Base-by-base conservation (phyloP, 1,284 basidiomycete genomes). In the Ustilago shanxiensis region DNA sequence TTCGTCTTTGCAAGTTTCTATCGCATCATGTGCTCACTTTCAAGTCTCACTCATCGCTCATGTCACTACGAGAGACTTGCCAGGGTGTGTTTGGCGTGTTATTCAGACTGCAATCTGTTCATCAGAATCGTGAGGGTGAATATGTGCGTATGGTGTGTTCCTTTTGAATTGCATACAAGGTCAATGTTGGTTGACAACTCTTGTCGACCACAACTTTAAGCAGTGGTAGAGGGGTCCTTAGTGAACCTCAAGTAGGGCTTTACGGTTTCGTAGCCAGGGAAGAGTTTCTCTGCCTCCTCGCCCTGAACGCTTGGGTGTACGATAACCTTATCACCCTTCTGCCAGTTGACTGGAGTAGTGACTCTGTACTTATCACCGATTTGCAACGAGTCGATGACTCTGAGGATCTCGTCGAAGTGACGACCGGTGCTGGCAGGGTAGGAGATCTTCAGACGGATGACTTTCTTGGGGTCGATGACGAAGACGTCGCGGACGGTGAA, bases 261-360 rank as follows among this genome's bases (percentile, higher is more conserved):
- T 77, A 88, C 88, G 41, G 84, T 86, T 70, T 88, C 87, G 73
- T 87, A 84, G 64, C 87, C 88, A 52, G 93, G 92, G 92, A 95
- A 96, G 72, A 94, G 88, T 37, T 89, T 91, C 88, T 94, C 92
- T 33, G 95, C 95, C 87, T 98, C 92, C 49, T 95, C 94, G 83
- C 92, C 92, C 62, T 87, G 88, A 56, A 98, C 94, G 9, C 89
- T 87, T n/a, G 94, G 93, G 87, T 98, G 95, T 47, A 99, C 92
- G 83, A 99, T 98, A 66, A 98, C 95, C 85, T 95, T 92, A 18
- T 95, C 92, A 52, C 95, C 95, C 86, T 92, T 91, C 75, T 92
- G 90, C 96, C 96, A 98, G 90, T 98, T 95, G 74, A 93, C 95
- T n/a, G 85, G 94, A 87, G 83, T 90, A 89, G 86, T 86, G 65